Percentiles rank a stretch among this genome's conserved stretches.
Evolutionary conservation across 2,329 filamentous ascomycete genomes (phyloP).

Genomic region (Alternaria sp.): DNA sequence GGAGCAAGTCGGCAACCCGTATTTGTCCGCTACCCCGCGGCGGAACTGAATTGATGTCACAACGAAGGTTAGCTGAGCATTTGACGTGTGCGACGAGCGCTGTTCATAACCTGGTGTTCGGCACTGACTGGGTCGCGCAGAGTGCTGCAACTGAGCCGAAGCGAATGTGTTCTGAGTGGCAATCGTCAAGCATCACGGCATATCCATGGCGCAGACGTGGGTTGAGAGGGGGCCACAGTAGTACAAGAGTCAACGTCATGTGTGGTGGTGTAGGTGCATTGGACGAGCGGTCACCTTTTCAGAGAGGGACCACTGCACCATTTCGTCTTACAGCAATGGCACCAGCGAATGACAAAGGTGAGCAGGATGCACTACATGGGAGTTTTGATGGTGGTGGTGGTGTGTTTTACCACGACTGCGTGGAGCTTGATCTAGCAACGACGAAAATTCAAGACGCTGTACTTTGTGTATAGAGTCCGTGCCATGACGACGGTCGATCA

Average conservation of each 20-base stretch:
- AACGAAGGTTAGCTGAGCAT: neutral
- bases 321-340: constrained; percentile 11
- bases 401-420: neutral
- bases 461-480: constrained; percentile 14
- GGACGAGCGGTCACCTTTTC: constrained; percentile 13
- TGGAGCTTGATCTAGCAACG: constrained; percentile 11
- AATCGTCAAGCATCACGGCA: constrained; percentile 9
- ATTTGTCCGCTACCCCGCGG: constrained; percentile 6
- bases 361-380: constrained; percentile 1
- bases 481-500: constrained; percentile 11
- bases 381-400: neutral
- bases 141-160: constrained; percentile 3
- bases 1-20: neutral
- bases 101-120: constrained; percentile 22
- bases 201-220: constrained; percentile 5
- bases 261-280: constrained; percentile 27
- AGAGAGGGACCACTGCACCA: constrained; percentile 15
- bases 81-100: constrained; percentile 22
- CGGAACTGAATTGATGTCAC: neutral
- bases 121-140: constrained; percentile 16
- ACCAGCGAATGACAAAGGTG: neutral
- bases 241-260: constrained; percentile 14
- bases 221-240: constrained; percentile 12
- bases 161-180: neutral
- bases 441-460: neutral